Evolutionary conservation across 2,329 filamentous ascomycete genomes (phyloP).

Genomic region (Scedosporium dehoogii): DNA sequence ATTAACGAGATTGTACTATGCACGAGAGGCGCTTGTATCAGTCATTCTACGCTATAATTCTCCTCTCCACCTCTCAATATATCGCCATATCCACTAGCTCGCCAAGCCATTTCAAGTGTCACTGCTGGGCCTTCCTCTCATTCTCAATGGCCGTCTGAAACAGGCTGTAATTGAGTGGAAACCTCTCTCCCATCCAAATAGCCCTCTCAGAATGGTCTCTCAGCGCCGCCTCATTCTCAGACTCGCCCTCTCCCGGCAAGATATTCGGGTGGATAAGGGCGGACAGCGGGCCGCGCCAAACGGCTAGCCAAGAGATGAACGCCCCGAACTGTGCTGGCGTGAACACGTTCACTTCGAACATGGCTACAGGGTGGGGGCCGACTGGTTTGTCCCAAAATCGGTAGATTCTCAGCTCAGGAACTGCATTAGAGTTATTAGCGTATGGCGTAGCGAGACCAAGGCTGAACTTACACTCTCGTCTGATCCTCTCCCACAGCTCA

Average conservation of each 20-base stretch:
- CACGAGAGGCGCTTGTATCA: no score
- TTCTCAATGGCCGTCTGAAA: not conserved
- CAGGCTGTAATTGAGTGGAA: conserved; percentile 41
- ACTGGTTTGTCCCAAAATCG: conserved; percentile 65
- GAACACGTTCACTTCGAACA: conserved; percentile 90
- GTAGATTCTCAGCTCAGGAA: conserved; percentile 80
- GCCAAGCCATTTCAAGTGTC: no score
- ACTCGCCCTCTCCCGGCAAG: conserved; percentile 28
- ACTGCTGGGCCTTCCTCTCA: not conserved
- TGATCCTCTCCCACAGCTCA: conserved; percentile 67
- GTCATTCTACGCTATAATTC: no score
- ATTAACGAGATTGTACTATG: no score
- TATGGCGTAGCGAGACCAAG: not conserved
- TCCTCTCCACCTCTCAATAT: no score
- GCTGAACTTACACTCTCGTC: conserved; percentile 58
- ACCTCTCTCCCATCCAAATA: conserved; percentile 62
- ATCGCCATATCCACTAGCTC: no score
- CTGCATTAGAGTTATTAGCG: conserved; percentile 27
- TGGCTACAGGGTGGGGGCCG: conserved; percentile 72
- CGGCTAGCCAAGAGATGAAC: conserved; percentile 74
- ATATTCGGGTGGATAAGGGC: conserved; percentile 79
- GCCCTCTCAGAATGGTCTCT: conserved; percentile 58
- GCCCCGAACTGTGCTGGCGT: conserved; percentile 82
- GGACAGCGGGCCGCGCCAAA: conserved; percentile 72
- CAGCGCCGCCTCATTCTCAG: conserved; percentile 22